A percentile compares a stretch with the other conserved stretches of the same genome.
phyloP scores from a whole-genome alignment of 2,329 filamentous ascomycete species.

The Monosporascus sp. region DNA sequence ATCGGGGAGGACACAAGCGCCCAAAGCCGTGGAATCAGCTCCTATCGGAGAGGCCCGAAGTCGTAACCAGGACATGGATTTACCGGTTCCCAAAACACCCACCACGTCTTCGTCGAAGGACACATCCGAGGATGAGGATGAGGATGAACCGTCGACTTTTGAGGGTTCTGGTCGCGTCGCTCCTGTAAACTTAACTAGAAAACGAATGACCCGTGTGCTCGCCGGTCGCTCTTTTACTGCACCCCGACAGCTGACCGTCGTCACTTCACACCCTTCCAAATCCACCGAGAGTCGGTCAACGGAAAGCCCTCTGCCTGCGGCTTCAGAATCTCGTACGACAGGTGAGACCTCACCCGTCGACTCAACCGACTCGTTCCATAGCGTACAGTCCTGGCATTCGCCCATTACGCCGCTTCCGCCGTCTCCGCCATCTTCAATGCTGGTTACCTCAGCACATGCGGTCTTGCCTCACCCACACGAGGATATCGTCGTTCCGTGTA shows the following conservation, averaged over 20 bases:
- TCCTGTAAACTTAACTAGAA: slow-evolving; percentile 21
- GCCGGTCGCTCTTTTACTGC: slow-evolving; percentile 31
- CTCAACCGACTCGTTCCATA: slow-evolving; percentile 50
- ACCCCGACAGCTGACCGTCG: slow-evolving; percentile 35
- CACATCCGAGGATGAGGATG: slow-evolving; percentile 4
- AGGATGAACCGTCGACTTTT: slow-evolving; percentile 18
- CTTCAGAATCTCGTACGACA: slow-evolving; percentile 16
- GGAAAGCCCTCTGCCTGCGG: slow-evolving; percentile 11
- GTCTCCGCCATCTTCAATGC: slow-evolving; percentile 38
- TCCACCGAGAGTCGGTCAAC: slow-evolving; percentile 9
- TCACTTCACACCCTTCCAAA: slow-evolving; percentile 35
- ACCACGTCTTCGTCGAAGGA: slow-evolving; percentile 1
- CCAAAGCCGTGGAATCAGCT: too few species aligned
- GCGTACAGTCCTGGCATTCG: slow-evolving; percentile 46
- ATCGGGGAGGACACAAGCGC: not conserved
- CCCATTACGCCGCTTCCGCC: slow-evolving; percentile 36
- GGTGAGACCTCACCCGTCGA: slow-evolving; percentile 37
- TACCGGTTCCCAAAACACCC: not conserved
- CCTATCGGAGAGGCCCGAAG: not conserved
- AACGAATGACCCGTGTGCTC: slow-evolving; percentile 22
- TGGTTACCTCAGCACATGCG: slow-evolving; percentile 26
- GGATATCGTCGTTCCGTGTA: slow-evolving; percentile 30
- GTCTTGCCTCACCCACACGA: slow-evolving; percentile 35
- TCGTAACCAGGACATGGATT: not conserved
- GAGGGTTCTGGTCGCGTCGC: slow-evolving; percentile 22